A percentile compares a stretch with the other conserved stretches of the same genome.
Conservation (phyloP, 257 asterid species). For the Ajuga chamaepitys region DNA sequence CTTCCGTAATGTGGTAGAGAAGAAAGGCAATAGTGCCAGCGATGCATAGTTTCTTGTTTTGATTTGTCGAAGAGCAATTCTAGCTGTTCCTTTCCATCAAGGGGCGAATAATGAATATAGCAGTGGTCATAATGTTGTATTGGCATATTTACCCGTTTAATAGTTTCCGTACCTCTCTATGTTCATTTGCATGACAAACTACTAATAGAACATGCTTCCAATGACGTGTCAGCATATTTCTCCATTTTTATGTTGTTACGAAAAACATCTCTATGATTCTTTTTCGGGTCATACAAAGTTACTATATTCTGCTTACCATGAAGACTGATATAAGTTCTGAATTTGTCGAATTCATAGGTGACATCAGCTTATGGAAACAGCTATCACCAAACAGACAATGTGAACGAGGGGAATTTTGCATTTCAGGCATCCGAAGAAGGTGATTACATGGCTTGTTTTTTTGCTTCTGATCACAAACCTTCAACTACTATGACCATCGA, state of each 20-base stretch:
- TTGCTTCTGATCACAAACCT: constrained; percentile 56
- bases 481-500: constrained; percentile 50
- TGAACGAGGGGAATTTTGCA: constrained; percentile 60
- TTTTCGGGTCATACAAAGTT: neutral
- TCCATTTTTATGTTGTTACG: neutral
- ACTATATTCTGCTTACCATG: neutral
- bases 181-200: no score
- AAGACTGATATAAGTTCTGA: neutral
- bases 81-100: neutral
- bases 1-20: no score
- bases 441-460: constrained; percentile 85
- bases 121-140: no score
- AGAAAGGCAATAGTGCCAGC: neutral
- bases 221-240: no score
- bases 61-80: neutral
- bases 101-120: no score
- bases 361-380: constrained; percentile 64
- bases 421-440: constrained; percentile 70
- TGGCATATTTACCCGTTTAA: no score
- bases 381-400: constrained; percentile 64
- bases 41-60: neutral
- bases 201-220: no score
- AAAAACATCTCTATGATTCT: neutral
- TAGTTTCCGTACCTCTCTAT: no score
- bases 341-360: constrained; percentile 35